Conservation (phyloP, 345 rosid genomes). For the Eucalyptus coolabah region DNA sequence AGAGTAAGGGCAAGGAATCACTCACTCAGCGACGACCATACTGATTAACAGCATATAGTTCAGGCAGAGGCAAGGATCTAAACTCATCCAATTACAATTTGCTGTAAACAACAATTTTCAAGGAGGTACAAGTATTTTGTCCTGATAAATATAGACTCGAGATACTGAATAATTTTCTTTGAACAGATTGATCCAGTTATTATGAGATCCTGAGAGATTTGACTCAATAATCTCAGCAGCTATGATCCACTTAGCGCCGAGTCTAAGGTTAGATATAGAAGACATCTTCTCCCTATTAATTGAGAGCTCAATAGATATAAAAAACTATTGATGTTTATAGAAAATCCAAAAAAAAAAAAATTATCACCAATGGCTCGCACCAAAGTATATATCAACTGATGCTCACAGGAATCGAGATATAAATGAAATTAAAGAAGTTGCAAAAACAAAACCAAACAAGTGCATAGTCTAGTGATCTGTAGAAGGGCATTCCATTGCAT, state of each 20-base stretch:
- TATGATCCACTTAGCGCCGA: neutral
- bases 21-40: neutral
- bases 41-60: neutral
- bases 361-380: neutral
- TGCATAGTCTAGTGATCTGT: neutral
- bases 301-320: neutral
- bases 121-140: neutral
- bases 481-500: neutral
- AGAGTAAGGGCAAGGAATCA: neutral
- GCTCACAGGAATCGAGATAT: neutral
- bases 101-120: neutral
- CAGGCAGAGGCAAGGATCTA: neutral
- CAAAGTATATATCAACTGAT: neutral
- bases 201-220: neutral
- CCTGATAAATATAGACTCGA: neutral
- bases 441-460: neutral
- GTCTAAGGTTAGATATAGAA: neutral
- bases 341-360: neutral
- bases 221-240: neutral
- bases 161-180: neutral
- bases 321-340: neutral
- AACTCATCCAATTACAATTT: neutral
- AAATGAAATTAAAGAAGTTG: neutral
- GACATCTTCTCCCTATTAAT: neutral
- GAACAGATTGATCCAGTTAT: neutral